Conservation (phyloP, 441 rosid genomes). For the Sinapis alba region DNA sequence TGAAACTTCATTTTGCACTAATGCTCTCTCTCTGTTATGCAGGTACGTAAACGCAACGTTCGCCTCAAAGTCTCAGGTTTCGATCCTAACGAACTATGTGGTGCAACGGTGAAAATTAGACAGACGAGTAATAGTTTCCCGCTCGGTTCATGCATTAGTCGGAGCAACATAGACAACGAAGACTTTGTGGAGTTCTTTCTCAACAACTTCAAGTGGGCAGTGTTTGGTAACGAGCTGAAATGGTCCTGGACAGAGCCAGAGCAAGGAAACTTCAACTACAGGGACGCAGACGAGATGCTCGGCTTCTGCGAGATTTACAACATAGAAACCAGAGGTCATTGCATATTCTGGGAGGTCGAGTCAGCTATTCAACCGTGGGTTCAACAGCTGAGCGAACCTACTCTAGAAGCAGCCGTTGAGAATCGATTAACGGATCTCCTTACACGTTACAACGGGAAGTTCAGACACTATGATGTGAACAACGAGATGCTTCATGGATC, state of each 20-base stretch:
- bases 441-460: constrained; percentile 60
- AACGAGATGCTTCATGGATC: constrained; percentile 62
- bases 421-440: constrained; percentile 46
- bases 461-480: constrained; percentile 74
- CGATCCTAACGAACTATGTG: constrained; percentile 41
- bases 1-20: not conserved
- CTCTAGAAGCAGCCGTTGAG: constrained; percentile 42
- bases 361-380: constrained; percentile 48
- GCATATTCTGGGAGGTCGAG: constrained; percentile 64
- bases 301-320: constrained; percentile 55
- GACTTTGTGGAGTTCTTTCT: constrained; percentile 68
- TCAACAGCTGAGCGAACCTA: constrained; percentile 34
- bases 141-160: constrained; percentile 79
- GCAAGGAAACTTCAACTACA: constrained; percentile 66
- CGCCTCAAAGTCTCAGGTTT: constrained; percentile 54
- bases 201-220: constrained; percentile 79
- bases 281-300: constrained; percentile 79
- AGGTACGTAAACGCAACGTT: constrained; percentile 78
- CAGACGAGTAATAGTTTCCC: constrained; percentile 77
- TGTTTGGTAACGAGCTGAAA: constrained; percentile 86
- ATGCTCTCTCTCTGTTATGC: constrained; percentile 31
- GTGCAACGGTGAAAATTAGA: constrained; percentile 52
- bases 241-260: constrained; percentile 91
- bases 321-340: constrained; percentile 69
- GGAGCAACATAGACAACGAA: constrained; percentile 76